Evolutionary conservation across 345 rosid genomes (phyloP).

Genomic region (Brassica rapa): DNA sequence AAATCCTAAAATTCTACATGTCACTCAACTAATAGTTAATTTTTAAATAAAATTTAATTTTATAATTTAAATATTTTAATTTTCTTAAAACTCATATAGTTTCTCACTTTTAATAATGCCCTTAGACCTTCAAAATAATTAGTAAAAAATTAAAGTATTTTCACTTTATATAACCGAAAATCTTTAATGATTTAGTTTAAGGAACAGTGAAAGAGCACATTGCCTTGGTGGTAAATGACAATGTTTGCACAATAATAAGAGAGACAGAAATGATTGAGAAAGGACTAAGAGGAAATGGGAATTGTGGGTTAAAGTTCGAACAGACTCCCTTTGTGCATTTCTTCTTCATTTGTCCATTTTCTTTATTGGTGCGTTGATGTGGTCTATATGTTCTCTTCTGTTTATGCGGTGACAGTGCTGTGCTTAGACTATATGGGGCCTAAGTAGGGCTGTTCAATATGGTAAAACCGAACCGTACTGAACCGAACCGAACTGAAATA

Average conservation of each 20-base stretch:
- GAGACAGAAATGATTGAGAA: constrained; percentile 2
- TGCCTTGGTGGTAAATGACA: constrained; percentile 32
- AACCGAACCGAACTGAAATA: too few species aligned
- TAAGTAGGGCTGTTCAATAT: too few species aligned
- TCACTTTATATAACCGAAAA: not conserved
- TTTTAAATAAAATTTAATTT: too few species aligned
- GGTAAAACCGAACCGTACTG: too few species aligned
- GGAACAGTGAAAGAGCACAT: constrained; percentile 31
- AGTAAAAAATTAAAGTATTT: not conserved
- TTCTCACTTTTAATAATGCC: too few species aligned
- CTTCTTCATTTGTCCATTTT: constrained; percentile 19
- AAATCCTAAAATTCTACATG: not conserved
- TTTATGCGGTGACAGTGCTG: not conserved
- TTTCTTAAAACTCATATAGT: too few species aligned
- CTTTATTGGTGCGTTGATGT: constrained; percentile 20
- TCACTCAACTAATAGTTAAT: not conserved
- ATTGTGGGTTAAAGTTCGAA: constrained; percentile 16
- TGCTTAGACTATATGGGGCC: too few species aligned
- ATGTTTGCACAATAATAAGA: constrained; percentile 33
- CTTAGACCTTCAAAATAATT: too few species aligned
- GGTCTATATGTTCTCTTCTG: not conserved
- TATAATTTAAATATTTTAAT: too few species aligned
- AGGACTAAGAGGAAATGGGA: constrained; percentile 4
- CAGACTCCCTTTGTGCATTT: constrained; percentile 7
- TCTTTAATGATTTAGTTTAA: not conserved